A percentile compares a stretch with the other conserved stretches of the same genome.
phyloP scores from a whole-genome alignment of 1,284 basidiomycete genomes.

The Apiotrichum sp. region DNA sequence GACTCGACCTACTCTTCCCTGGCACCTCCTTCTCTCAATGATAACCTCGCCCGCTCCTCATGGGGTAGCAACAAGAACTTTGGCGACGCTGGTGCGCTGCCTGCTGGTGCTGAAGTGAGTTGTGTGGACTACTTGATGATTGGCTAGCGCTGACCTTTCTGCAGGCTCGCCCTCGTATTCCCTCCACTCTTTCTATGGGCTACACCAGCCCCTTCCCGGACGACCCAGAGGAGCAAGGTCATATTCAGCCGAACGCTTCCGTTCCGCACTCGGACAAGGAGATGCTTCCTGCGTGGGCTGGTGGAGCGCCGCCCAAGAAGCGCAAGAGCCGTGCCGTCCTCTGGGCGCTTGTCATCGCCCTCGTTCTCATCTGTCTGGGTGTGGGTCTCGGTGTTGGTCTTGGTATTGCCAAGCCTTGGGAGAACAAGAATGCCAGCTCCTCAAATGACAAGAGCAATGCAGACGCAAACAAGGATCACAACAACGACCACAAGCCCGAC shows the following conservation, averaged over 20 bases:
- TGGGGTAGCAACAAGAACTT: slow-evolving; percentile 21
- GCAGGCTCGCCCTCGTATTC: slow-evolving; percentile 14
- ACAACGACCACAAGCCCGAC: neutral
- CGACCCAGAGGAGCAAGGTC: slow-evolving; percentile 32
- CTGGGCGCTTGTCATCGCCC: slow-evolving; percentile 20
- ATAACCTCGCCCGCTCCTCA: slow-evolving; percentile 7
- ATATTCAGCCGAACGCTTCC: slow-evolving; percentile 27
- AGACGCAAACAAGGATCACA: neutral
- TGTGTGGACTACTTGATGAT: neutral
- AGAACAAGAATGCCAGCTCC: slow-evolving; percentile 10
- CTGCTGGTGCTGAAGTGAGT: slow-evolving; percentile 27
- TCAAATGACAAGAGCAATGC: slow-evolving; percentile 1
- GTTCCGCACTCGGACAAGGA: slow-evolving; percentile 26
- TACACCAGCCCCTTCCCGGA: slow-evolving; percentile 28
- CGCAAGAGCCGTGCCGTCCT: slow-evolving; percentile 33
- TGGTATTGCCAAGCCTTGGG: slow-evolving; percentile 26
- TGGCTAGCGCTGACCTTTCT: neutral
- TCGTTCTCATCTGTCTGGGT: slow-evolving; percentile 26
- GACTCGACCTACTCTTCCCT: slow-evolving; percentile 33
- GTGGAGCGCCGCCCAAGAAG: slow-evolving; percentile 11
- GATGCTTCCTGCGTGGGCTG: slow-evolving; percentile 28
- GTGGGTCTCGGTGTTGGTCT: slow-evolving; percentile 43
- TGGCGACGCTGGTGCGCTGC: slow-evolving; percentile 19
- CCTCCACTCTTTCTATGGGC: slow-evolving; percentile 23
- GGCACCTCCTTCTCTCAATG: slow-evolving; percentile 6